Percentiles rank a stretch among this genome's conserved stretches.
Conservation (phyloP, 306 rosid species). For the Quercus wislizeni region DNA sequence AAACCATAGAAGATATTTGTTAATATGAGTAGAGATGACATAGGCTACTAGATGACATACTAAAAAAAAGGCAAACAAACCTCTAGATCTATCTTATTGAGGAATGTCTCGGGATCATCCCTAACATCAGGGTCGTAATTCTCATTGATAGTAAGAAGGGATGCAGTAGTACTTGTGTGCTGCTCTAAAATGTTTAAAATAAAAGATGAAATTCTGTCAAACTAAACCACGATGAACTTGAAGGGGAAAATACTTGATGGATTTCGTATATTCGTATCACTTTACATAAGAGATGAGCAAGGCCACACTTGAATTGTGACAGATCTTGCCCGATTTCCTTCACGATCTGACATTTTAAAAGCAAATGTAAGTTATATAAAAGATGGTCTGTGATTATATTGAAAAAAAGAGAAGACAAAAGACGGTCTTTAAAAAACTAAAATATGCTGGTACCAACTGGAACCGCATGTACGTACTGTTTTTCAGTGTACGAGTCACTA, state of each 20-base stretch:
- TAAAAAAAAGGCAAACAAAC: slow-evolving; percentile 27
- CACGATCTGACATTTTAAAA: slow-evolving; percentile 37
- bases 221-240: background rate
- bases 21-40: background rate
- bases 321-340: slow-evolving; percentile 80
- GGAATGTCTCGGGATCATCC: slow-evolving; percentile 81
- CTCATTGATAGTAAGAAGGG: slow-evolving; percentile 84
- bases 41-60: background rate
- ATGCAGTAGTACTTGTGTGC: slow-evolving; percentile 73
- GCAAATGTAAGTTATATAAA: background rate
- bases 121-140: slow-evolving; percentile 92
- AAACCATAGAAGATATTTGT: background rate
- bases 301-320: slow-evolving; percentile 84
- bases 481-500: background rate
- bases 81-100: slow-evolving; percentile 76
- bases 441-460: background rate
- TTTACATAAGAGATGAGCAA: slow-evolving; percentile 85
- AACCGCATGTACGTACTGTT: background rate
- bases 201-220: slow-evolving; percentile 7
- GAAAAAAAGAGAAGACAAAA: no score
- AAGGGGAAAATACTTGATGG: background rate
- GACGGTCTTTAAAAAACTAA: background rate
- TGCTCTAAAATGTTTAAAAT: slow-evolving; percentile 53
- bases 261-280: slow-evolving; percentile 12
- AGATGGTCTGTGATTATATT: background rate